Conservation (phyloP, 495 filamentous ascomycete species). For the Trichocladium antarcticum region DNA sequence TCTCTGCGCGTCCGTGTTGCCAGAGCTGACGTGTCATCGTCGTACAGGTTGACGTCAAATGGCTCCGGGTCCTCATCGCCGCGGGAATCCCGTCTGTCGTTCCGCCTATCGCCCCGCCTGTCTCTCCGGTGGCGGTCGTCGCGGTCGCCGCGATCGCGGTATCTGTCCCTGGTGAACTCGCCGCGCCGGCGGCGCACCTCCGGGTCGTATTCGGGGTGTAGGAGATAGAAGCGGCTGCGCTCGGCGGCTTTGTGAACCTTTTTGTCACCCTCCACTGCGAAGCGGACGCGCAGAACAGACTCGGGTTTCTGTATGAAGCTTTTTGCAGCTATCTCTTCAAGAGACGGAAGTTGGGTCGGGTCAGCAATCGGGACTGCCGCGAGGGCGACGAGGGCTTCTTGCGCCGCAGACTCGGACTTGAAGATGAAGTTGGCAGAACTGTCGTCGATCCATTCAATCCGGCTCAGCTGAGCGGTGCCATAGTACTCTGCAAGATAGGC, state of each 20-base stretch:
- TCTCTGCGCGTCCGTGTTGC: slow-evolving; percentile 24
- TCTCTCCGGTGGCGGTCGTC: slow-evolving; percentile 50
- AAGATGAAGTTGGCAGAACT: slow-evolving; percentile 80
- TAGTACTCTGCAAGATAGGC: slow-evolving; percentile 58
- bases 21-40: slow-evolving; percentile 45
- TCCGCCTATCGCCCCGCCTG: slow-evolving; percentile 43
- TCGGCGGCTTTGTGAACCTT: slow-evolving; percentile 68
- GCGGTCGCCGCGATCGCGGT: slow-evolving; percentile 48
- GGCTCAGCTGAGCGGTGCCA: slow-evolving; percentile 38
- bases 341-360: slow-evolving; percentile 35
- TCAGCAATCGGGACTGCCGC: slow-evolving; percentile 35
- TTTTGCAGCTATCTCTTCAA: slow-evolving; percentile 52
- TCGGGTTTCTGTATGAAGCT: slow-evolving; percentile 53
- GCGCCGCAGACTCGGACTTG: slow-evolving; percentile 51
- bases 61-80: slow-evolving; percentile 42
- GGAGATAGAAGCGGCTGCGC: slow-evolving; percentile 78
- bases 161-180: slow-evolving; percentile 35
- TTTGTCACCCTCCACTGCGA: slow-evolving; percentile 61
- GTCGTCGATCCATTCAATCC: slow-evolving; percentile 93
- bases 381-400: slow-evolving; percentile 59
- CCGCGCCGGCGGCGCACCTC: slow-evolving; percentile 51
- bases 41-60: slow-evolving; percentile 69
- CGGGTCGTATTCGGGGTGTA: slow-evolving; percentile 81
- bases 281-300: slow-evolving; percentile 56
- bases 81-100: slow-evolving; percentile 42